Evolutionary conservation across 768 basidiomycete genomes (phyloP), one percentile per base, ranked within the genome.

Genomic region (Leccinum disarticulatum): DNA sequence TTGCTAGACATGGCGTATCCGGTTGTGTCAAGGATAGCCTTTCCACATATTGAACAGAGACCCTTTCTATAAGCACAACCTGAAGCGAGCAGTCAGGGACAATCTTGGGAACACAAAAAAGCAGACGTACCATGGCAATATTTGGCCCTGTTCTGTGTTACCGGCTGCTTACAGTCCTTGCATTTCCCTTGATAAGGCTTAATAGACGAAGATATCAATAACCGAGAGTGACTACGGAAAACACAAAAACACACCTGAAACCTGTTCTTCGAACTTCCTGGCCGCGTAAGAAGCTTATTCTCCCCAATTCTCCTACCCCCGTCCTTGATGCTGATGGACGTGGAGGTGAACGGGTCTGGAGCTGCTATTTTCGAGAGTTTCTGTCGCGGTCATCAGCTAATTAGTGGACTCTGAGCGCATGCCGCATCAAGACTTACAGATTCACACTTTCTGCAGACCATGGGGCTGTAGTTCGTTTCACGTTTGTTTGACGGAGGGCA

Each of bases 401-500:
- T 22, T 8, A 2, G 13, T 3, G 19, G 19, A 33, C 61, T 62
- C 47, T 59, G 65, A 60, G 54, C 57, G 17, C 62, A 64, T 56
- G 57, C 65, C 11, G 17, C 41, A 27, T 27, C 56, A 50, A 56
- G 9, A 72, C 81, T 46, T 60, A 84, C 91, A 74, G 82, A 79
- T 77, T 91, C 90, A 74, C 91, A 93, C 80, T 91, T 93, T 76
- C 83, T 87, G 79, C 91, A 93, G 64, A 93, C 91, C 91, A 93
- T 93, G 76, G 48, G 11, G 43, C 51, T 35, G 59, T 64, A 51
- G 67, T 19, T 54, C 6, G 57, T 46, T 50, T 54, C 53, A 55
- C 38, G 48, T 22, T 10, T 15, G 25, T 14, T 46, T 27, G 30
- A 38, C 49, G 51, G 63, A 15, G 50, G 51, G 43, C 43, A 46